Conservation (phyloP, 352 stramenopile genomes). For the Globisporangium iwayamae region DNA sequence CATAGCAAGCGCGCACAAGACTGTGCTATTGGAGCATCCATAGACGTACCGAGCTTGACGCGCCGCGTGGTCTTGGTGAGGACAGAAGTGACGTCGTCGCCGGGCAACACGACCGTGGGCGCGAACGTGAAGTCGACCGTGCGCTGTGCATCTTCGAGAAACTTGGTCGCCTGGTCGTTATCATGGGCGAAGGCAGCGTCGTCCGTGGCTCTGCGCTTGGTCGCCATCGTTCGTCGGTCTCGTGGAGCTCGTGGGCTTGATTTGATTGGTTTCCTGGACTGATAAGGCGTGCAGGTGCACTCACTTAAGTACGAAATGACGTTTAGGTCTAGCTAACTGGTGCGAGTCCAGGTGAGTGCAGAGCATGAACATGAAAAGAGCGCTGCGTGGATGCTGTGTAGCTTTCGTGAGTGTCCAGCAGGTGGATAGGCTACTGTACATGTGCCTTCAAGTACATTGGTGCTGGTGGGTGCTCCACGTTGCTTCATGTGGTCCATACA, state of each 20-base stretch:
- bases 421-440: neutral
- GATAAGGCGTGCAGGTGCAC: neutral
- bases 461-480: neutral
- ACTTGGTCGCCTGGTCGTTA: slow-evolving; percentile 28
- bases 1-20: neutral
- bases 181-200: slow-evolving; percentile 15
- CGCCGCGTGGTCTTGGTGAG: slow-evolving; percentile 69
- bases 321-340: neutral
- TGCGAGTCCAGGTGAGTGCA: neutral
- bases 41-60: slow-evolving; percentile 54
- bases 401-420: neutral
- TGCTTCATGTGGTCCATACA: too few relatives aligned
- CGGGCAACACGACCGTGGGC: slow-evolving; percentile 60
- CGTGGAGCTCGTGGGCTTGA: slow-evolving; percentile 10
- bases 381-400: neutral
- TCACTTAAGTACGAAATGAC: slow-evolving; percentile 13
- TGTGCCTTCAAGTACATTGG: neutral
- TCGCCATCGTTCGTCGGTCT: slow-evolving; percentile 28
- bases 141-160: slow-evolving; percentile 72
- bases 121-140: slow-evolving; percentile 81
- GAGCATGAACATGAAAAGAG: too few relatives aligned
- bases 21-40: neutral
- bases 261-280: slow-evolving; percentile 13
- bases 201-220: slow-evolving; percentile 36
- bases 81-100: slow-evolving; percentile 76